Conservation (phyloP, 495 filamentous ascomycete species). For the Penicillium subrubescens region DNA sequence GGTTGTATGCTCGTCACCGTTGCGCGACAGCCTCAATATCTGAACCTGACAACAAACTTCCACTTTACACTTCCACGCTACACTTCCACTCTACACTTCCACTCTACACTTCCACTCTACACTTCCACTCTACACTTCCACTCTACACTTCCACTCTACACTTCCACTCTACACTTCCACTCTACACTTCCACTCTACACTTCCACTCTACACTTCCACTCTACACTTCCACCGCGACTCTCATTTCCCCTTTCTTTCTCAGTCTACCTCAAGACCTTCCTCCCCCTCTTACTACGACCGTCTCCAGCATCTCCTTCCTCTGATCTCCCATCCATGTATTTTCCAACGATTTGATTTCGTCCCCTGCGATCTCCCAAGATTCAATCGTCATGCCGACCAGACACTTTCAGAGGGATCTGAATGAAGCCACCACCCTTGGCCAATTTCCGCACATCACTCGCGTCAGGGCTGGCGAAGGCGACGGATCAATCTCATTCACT, state of each 20-base stretch:
- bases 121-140: background rate
- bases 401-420: constrained; percentile 55
- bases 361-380: background rate
- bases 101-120: background rate
- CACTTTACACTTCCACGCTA: background rate
- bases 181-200: background rate
- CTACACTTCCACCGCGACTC: background rate
- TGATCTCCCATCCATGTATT: background rate
- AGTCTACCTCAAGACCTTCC: background rate
- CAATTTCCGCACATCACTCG: constrained; percentile 42
- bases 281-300: background rate
- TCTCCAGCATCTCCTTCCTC: background rate
- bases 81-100: background rate
- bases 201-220: background rate
- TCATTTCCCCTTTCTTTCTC: background rate
- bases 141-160: background rate
- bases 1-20: background rate
- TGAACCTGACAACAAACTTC: background rate
- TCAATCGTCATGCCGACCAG: constrained; percentile 54
- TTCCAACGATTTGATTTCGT: background rate
- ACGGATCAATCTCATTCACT: constrained; percentile 63
- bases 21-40: background rate
- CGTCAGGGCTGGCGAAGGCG: constrained; percentile 58
- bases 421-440: constrained; percentile 35
- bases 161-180: background rate